Evolutionary conservation across 2,329 filamentous ascomycete genomes (phyloP), one percentile per base, ranked within the genome.

Genomic region (Cercospora brassicicola): DNA sequence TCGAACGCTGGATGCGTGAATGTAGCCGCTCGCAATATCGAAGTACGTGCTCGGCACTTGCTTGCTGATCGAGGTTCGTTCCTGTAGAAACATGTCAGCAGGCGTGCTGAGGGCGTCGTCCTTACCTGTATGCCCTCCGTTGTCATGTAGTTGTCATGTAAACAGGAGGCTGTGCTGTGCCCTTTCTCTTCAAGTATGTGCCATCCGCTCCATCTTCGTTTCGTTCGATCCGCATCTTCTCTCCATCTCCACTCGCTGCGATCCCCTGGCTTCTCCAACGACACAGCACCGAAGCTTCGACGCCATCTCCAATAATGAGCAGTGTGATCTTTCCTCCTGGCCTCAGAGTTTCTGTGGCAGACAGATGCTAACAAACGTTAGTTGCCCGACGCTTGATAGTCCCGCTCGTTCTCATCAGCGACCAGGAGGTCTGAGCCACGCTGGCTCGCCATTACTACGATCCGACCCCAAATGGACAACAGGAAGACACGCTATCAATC

Each of bases 361-460:
- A 28, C 53, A 31, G 13, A 56, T 31, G 28, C 28, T 28, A n/a
- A 56, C 53, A 15, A 56, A 23, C 28, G 13, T 10, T 26, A 56
- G 53, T 56, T 31, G 3, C 53, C 26, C 23, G 53, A 56, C 23
- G 23, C 8, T 30, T 28, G 53, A 28, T n/a, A 56, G 53, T 56
- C 53, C 23, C 53, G 53, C 53, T 56, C 53, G 15, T n/a, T 31
- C 53, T 56, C 53, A 28, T 56, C 53, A 56, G 53, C 53, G 28
- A 23, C 53, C 53, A 30, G 23, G 20, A 48, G 45, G 20, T 23
- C 20, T 48, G 45, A 48, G 45, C 45, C 45, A 48, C 36, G 36
- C 36, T 42, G 36, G 36, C 36, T 48, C 45, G n/a, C 45, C 18
- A 0, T 23, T 18, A 48, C 20, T 10, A 23, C 18, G 45, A 23